These are phyloP conservation scores for Aspergillus bertholletiae DNA, from an alignment of 495 filamentous ascomycete species.

Conservation along the genomic window DNA sequence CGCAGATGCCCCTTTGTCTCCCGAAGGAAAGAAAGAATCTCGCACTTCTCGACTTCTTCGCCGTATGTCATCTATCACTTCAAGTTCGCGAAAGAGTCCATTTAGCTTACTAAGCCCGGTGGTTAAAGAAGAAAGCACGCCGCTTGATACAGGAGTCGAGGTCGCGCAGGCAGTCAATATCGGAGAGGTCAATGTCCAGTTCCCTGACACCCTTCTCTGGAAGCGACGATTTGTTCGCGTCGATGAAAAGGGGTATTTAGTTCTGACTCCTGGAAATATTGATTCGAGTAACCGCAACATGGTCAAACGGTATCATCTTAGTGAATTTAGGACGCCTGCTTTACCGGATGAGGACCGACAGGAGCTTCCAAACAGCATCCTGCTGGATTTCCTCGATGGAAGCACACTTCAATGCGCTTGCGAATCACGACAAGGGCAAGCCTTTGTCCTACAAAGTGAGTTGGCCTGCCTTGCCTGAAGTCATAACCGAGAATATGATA, in stretches of 20 bases:
- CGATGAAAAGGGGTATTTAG: conserved; percentile 71
- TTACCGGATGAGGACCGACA: conserved; percentile 83
- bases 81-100: conserved; percentile 57
- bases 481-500: background rate
- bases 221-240: conserved; percentile 80
- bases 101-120: conserved; percentile 51
- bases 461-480: conserved; percentile 7
- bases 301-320: conserved; percentile 74
- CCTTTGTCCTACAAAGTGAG: conserved; percentile 64
- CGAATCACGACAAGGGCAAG: conserved; percentile 71
- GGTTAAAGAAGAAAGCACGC: conserved; percentile 53
- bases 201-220: conserved; percentile 89
- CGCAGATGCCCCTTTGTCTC: conserved; percentile 34
- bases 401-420: conserved; percentile 82
- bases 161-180: conserved; percentile 55
- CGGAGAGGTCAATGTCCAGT: conserved; percentile 90
- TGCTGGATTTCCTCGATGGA: conserved; percentile 81
- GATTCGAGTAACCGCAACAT: conserved; percentile 47
- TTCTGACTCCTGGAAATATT: conserved; percentile 57
- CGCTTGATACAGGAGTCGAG: conserved; percentile 22
- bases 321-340: conserved; percentile 73
- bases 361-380: conserved; percentile 82
- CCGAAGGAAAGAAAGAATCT: conserved; percentile 65
- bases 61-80: conserved; percentile 69
- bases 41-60: conserved; percentile 72